Evolutionary conservation across 1,284 basidiomycete species (phyloP), one percentile per base, ranked within the genome.

Genomic region (Ustilago bromivora): DNA sequence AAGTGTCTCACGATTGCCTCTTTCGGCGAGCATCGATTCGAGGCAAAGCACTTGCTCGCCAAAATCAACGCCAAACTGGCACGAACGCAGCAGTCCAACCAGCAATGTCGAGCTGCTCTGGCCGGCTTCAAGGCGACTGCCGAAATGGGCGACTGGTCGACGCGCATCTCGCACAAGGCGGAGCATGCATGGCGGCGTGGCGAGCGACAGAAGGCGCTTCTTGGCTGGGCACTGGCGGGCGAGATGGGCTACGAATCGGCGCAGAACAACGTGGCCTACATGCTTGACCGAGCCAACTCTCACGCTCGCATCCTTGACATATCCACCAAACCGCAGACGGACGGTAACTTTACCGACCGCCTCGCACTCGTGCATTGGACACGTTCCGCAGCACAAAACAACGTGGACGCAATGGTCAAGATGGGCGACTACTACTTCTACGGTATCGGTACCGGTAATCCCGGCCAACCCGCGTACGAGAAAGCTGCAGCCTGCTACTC

Each of bases 351-450:
- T 19, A 79, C 92, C 3, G 94, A 94, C 19, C 89, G 90, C 32
- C 88, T 95, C 9, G 94, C 94, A 0, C 88, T 99, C 58, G 92
- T 92, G 0, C 93, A 96, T 82, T 99, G 96, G 96, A 94, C 92
- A 36, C 91, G 96, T 9, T 95, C 94, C 2, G 96, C 96, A 10
- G 92, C 91, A 1, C 97, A 99, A 86, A 92, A 92, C 66, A 97
- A 98, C 81, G 90, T 97, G 32, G 96, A 99, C 83, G 94, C 97
- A 3, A 89, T 98, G 71, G 94, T 98, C 80, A 98, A 98, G 89
- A 73, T 86, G 68, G 83, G 97, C 56, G 96, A 98, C 85, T 96
- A 98, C 85, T 96, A 96, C 87, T 98, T 95, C 87, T 91, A 94
- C 57, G 83, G 84, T 10, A 68, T 82, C 17, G 77, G 79, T 13